A percentile compares a stretch with the other conserved stretches of the same genome.
Conservation (phyloP, 495 filamentous ascomycete genomes). For the Tuber borchii region DNA sequence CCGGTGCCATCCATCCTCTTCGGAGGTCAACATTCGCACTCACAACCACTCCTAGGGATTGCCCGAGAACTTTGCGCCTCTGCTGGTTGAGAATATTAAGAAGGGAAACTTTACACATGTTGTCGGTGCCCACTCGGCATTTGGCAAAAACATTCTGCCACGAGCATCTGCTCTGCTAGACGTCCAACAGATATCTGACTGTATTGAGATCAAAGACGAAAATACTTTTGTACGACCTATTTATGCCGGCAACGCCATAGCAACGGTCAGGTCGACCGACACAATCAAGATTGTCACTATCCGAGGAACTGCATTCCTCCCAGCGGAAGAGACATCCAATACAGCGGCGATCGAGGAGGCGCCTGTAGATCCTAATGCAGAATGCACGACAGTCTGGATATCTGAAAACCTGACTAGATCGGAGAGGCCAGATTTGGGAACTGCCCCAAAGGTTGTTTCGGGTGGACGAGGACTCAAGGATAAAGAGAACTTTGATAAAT, state of each 20-base stretch:
- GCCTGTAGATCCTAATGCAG: slow-evolving; percentile 60
- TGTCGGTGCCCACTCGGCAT: slow-evolving; percentile 83
- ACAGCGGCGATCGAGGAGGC: slow-evolving; percentile 58
- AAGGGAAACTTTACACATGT: slow-evolving; percentile 87
- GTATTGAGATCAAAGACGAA: slow-evolving; percentile 77
- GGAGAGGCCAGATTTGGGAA: slow-evolving; percentile 90
- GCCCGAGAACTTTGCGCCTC: slow-evolving; percentile 87
- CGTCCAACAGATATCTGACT: slow-evolving; percentile 85
- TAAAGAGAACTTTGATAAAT: slow-evolving; percentile 87
- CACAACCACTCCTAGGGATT: slow-evolving; percentile 56
- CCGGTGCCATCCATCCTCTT: not conserved
- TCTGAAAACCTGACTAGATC: slow-evolving; percentile 88
- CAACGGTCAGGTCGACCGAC: slow-evolving; percentile 90
- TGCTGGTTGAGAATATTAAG: slow-evolving; percentile 93
- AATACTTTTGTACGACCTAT: slow-evolving; percentile 96
- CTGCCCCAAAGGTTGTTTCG: slow-evolving; percentile 80
- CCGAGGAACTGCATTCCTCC: slow-evolving; percentile 80
- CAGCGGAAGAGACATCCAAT: slow-evolving; percentile 50
- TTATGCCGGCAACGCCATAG: slow-evolving; percentile 94
- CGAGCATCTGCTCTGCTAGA: slow-evolving; percentile 91
- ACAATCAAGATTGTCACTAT: slow-evolving; percentile 83
- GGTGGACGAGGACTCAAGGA: slow-evolving; percentile 93
- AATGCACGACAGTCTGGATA: slow-evolving; percentile 73
- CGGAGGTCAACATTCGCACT: not conserved
- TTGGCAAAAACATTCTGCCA: slow-evolving; percentile 94